Evolutionary conservation across 2,329 filamentous ascomycete genomes (phyloP), one percentile per base, ranked within the genome.

Genomic region (Exophiala alcalophila): DNA sequence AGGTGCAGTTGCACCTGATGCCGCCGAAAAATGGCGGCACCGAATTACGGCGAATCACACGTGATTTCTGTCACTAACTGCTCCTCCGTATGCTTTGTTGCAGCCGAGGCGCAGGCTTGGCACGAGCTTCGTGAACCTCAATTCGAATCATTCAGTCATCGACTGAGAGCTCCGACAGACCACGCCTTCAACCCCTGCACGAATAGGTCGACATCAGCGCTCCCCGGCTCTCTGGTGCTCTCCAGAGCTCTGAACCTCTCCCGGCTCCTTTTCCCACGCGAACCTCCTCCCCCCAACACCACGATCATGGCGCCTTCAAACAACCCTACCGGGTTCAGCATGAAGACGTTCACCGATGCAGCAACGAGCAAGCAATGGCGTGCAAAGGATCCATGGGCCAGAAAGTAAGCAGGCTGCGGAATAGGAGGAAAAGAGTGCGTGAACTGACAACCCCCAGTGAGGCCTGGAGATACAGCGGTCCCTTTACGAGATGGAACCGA

Each of bases 251-350:
- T n/a, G 6, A 16, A n/a, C 9, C 11, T 4, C 4, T 3, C 29
- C 3, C 29, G 15, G 10, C 5, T 20, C 15, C n/a, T n/a, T 5
- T 18, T 28, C 23, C 6, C 31, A 36, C 9, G 11, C 5, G 6
- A 15, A 7, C 21, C 33, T 4, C 11, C 16, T 10, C 14, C n/a
- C 16, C 34, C 9, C 24, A 4, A 19, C 12, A 19, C 34, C 8
- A 18, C 24, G 14, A 47, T 26, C 14, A 49, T 49, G 44, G 36
- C 45, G 20, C 44, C 46, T 26, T 25, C 50, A 19, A 41, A 27
- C 63, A 89, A 87, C 76, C 80, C 94, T 68, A 96, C 91, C 60
- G 91, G 91, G 70, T 97, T 97, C 77, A 84, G 92, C 72, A 77
- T 88, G 61, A 80, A 80, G 65, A 45, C 51, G 16, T 54, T 57